phyloP scores from a whole-genome alignment of 441 rosid species.

The Raphanus hybrid region DNA sequence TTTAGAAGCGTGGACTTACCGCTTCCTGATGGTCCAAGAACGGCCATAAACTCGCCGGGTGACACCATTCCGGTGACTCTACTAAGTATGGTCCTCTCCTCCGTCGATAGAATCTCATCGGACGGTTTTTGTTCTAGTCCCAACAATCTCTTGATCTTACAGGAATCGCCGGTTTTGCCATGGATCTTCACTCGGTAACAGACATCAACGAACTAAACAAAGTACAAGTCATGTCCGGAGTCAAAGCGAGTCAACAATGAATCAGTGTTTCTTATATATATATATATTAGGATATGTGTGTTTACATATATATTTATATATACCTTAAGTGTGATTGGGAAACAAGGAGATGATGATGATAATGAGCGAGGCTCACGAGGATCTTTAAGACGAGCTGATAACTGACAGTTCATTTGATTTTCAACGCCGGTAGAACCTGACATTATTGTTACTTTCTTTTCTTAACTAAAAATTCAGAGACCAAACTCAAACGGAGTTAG shows the following conservation, averaged over 20 bases:
- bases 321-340: constrained; percentile 84
- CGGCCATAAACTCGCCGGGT: constrained; percentile 88
- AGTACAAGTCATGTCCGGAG: constrained; percentile 33
- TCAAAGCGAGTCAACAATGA: constrained; percentile 33
- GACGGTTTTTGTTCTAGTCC: constrained; percentile 36
- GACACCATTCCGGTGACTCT: constrained; percentile 84
- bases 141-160: constrained; percentile 45
- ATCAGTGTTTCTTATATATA: constrained; percentile 4
- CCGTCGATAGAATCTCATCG: constrained; percentile 42
- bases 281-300: background rate
- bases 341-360: constrained; percentile 57
- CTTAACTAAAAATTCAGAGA: background rate
- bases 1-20: constrained; percentile 85
- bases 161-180: constrained; percentile 32
- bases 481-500: constrained; percentile 21
- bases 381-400: constrained; percentile 44
- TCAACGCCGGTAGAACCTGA: constrained; percentile 46
- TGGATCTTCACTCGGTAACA: constrained; percentile 58
- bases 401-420: constrained; percentile 48
- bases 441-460: constrained; percentile 44
- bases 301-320: background rate
- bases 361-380: constrained; percentile 51
- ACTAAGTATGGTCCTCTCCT: constrained; percentile 66
- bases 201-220: constrained; percentile 75
- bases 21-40: constrained; percentile 95